Percentiles rank a stretch among this genome's conserved stretches.
Conservation (phyloP, 805 yeast species). For the Candida coleopterorum region DNA sequence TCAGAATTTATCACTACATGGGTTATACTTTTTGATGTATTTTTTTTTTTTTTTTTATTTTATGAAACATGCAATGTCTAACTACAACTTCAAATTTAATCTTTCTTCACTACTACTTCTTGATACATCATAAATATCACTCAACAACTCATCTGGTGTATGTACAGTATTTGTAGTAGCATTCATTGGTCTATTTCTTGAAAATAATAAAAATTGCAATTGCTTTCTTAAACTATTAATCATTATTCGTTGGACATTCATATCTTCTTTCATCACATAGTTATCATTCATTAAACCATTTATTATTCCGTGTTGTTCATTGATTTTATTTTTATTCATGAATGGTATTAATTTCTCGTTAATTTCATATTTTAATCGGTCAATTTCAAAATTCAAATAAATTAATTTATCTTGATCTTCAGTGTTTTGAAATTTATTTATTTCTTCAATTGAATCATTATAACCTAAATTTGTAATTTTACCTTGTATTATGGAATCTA, state of each 20-base stretch:
- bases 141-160: neutral
- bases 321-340: slow-evolving; percentile 19
- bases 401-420: slow-evolving; percentile 25
- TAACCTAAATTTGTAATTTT: slow-evolving; percentile 48
- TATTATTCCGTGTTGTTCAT: slow-evolving; percentile 26
- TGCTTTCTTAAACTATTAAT: slow-evolving; percentile 47
- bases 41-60: too few species aligned
- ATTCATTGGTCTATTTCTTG: slow-evolving; percentile 26
- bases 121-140: slow-evolving; percentile 25
- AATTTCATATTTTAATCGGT: slow-evolving; percentile 38
- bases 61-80: neutral
- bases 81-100: slow-evolving; percentile 27
- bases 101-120: slow-evolving; percentile 31
- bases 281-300: slow-evolving; percentile 32
- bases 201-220: slow-evolving; percentile 43
- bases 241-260: slow-evolving; percentile 40
- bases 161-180: neutral
- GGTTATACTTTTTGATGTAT: too few species aligned
- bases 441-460: slow-evolving; percentile 43
- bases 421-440: slow-evolving; percentile 21
- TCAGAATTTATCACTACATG: too few species aligned
- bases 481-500: slow-evolving; percentile 46
- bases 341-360: slow-evolving; percentile 36
- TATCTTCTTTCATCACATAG: slow-evolving; percentile 42
- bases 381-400: slow-evolving; percentile 38